These are phyloP conservation scores for Dendrostoma leiphaemia DNA, from an alignment of 2,329 filamentous ascomycete genomes.

Conservation along the genomic window DNA sequence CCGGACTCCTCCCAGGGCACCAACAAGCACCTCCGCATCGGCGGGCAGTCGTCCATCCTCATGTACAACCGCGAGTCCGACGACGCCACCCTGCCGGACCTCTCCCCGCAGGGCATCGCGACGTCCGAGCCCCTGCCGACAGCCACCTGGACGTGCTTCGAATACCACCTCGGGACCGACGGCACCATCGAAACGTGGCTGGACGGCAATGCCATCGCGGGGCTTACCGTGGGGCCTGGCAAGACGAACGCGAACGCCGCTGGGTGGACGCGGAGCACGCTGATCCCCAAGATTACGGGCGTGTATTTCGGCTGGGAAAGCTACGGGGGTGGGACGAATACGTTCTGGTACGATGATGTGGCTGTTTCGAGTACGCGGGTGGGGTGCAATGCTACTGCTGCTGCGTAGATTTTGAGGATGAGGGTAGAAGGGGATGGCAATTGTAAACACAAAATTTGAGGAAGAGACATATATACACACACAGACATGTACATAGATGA, in stretches of 20 bases:
- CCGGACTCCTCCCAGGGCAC: constrained; percentile 53
- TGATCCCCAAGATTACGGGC: constrained; percentile 51
- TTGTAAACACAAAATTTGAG: no score
- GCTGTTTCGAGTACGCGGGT: constrained; percentile 44
- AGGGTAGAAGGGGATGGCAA: no score
- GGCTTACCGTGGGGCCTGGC: constrained; percentile 47
- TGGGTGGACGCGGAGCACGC: constrained; percentile 49
- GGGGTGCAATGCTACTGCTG: constrained; percentile 36
- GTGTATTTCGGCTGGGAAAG: constrained; percentile 65
- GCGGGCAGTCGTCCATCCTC: constrained; percentile 57
- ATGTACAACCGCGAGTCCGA: constrained; percentile 66
- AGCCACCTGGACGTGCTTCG: constrained; percentile 56
- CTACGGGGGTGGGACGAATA: constrained; percentile 59
- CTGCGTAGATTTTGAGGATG: no score
- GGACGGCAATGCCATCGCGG: constrained; percentile 48
- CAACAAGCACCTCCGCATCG: constrained; percentile 61
- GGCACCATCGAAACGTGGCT: constrained; percentile 62
- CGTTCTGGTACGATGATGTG: constrained; percentile 63
- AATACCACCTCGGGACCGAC: constrained; percentile 58
- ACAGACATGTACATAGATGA: no score
- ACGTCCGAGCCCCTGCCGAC: constrained; percentile 50
- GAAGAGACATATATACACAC: no score
- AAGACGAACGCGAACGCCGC: constrained; percentile 48
- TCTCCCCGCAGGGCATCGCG: constrained; percentile 58
- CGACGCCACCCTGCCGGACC: constrained; percentile 60